Evolutionary conservation across 371 early-diverging fungal species (phyloP).

Genomic region (Haplosporangium sp.): DNA sequence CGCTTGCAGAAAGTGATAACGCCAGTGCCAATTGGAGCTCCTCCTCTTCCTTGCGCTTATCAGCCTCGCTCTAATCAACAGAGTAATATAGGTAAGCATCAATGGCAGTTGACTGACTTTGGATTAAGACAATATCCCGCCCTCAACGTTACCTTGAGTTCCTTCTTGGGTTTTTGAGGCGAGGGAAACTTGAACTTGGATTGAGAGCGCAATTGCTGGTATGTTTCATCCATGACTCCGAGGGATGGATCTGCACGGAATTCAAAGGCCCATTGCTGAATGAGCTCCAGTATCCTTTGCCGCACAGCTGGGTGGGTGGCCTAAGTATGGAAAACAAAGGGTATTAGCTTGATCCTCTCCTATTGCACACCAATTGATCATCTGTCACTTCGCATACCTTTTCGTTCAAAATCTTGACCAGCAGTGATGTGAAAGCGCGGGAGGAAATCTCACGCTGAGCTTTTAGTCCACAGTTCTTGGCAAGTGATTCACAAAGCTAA

Average conservation of each 20-base stretch:
- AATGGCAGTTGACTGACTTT: neutral
- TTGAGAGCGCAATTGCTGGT: conserved; percentile 72
- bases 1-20: conserved; percentile 83
- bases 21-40: conserved; percentile 93
- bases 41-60: conserved; percentile 89
- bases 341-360: neutral
- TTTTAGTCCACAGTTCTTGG: conserved; percentile 88
- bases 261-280: conserved; percentile 91
- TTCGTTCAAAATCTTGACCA: conserved; percentile 81
- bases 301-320: conserved; percentile 81
- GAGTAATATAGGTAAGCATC: neutral
- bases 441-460: conserved; percentile 89
- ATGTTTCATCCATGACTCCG: conserved; percentile 90
- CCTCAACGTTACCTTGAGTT: conserved; percentile 58
- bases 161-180: conserved; percentile 84
- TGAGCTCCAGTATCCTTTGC: conserved; percentile 82
- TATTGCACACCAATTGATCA: too few species aligned
- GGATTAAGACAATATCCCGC: too few species aligned
- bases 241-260: conserved; percentile 84
- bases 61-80: conserved; percentile 66
- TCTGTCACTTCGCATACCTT: conserved; percentile 56
- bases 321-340: conserved; percentile 46
- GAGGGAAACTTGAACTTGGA: conserved; percentile 74
- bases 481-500: conserved; percentile 84
- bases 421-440: conserved; percentile 84